Conservation (phyloP, 2,329 filamentous ascomycete genomes). For the Nemania sp. region DNA sequence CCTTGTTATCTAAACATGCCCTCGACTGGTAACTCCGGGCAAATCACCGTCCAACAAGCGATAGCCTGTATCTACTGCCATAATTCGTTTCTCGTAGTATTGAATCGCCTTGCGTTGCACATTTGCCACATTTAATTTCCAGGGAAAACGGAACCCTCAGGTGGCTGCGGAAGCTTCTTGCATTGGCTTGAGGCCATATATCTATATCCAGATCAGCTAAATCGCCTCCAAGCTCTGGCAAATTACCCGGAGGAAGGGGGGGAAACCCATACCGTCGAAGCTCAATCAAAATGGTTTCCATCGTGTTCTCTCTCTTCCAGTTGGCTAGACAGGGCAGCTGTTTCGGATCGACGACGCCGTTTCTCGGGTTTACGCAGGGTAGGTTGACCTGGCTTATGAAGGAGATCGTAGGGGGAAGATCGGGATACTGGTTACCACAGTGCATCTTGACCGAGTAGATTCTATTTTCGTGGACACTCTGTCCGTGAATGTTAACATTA, state of each 20-base stretch:
- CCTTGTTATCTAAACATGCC: slow-evolving; percentile 3
- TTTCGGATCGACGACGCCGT: slow-evolving; percentile 85
- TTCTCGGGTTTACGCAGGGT: slow-evolving; percentile 86
- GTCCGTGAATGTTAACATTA: slow-evolving; percentile 26
- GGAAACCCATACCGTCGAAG: slow-evolving; percentile 73
- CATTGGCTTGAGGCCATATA: slow-evolving; percentile 93
- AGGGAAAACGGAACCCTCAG: slow-evolving; percentile 75
- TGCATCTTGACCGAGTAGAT: slow-evolving; percentile 99
- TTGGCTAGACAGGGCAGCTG: slow-evolving; percentile 86
- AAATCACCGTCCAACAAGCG: background rate
- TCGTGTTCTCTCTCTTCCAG: slow-evolving; percentile 94
- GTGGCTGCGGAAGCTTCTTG: slow-evolving; percentile 95
- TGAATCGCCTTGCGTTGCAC: background rate
- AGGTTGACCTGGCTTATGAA: slow-evolving; percentile 96
- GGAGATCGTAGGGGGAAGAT: slow-evolving; percentile 86
- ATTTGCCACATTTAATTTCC: slow-evolving; percentile 29
- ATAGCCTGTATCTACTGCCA: slow-evolving; percentile 9
- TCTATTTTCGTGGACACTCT: slow-evolving; percentile 97
- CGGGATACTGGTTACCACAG: slow-evolving; percentile 90
- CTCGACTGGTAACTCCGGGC: slow-evolving; percentile 3
- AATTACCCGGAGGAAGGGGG: slow-evolving; percentile 41
- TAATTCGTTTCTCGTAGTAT: slow-evolving; percentile 33
- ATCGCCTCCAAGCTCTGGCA: background rate
- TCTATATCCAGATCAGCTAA: slow-evolving; percentile 59
- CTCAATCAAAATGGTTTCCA: slow-evolving; percentile 93